These are phyloP conservation scores for Leishmania aethiopica DNA, from an alignment of 208 protist genomes.

Conservation along the genomic window DNA sequence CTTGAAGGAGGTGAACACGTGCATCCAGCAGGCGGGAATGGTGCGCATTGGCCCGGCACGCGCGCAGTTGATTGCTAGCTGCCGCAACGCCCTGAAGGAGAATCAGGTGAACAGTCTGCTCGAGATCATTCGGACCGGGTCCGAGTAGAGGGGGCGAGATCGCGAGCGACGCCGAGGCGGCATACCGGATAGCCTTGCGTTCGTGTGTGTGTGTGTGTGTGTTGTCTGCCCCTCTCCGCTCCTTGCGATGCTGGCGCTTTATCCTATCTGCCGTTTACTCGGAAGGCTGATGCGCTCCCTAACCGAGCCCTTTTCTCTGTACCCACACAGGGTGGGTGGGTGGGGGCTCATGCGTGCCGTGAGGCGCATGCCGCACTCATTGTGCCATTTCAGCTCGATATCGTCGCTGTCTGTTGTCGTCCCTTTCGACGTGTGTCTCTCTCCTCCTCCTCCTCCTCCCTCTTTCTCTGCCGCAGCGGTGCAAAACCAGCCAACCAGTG, in stretches of 20 bases:
- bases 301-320: background rate
- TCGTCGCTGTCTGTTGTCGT: background rate
- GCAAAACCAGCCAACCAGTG: background rate
- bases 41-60: conserved; percentile 80
- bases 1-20: conserved; percentile 92
- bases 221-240: background rate
- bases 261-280: background rate
- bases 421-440: background rate
- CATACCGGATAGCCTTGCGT: background rate
- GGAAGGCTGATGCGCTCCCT: background rate
- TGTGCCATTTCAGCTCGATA: background rate
- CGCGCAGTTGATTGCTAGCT: conserved; percentile 65
- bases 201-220: conserved; percentile 4
- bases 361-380: background rate
- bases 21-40: conserved; percentile 91
- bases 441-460: background rate
- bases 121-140: conserved; percentile 83
- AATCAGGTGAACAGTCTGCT: conserved; percentile 77
- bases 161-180: background rate
- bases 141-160: conserved; percentile 18
- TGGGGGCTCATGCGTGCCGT: background rate
- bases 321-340: too few relatives aligned
- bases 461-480: background rate
- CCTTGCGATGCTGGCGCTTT: background rate
- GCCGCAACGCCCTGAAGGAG: conserved; percentile 85